Percentiles rank a stretch among this genome's conserved stretches.
Conservation (phyloP, 257 asterid genomes). For the Sherardia arvensis region DNA sequence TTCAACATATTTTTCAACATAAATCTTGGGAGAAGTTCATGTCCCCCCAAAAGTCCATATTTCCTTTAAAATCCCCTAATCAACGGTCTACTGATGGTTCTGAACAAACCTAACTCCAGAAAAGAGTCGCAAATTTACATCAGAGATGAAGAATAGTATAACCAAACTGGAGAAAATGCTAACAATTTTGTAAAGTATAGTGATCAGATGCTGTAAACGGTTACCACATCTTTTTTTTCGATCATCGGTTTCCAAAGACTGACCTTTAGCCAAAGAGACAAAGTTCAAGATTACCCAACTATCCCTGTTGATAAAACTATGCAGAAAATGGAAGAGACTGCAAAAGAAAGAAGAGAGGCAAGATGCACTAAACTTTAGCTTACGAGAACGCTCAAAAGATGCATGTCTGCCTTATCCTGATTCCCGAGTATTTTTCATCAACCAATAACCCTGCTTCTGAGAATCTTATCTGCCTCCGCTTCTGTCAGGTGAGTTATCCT, state of each 20-base stretch:
- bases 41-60: too few species aligned
- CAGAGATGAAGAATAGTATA: background rate
- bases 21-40: too few species aligned
- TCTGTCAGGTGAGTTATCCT: slow-evolving; percentile 54
- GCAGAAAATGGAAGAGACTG: background rate
- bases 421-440: background rate
- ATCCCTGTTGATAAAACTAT: background rate
- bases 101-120: too few species aligned
- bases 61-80: too few species aligned
- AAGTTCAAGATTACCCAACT: background rate
- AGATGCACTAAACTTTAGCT: background rate
- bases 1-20: too few species aligned
- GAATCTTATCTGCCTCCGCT: slow-evolving; percentile 54
- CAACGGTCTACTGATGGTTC: too few species aligned
- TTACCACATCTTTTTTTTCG: background rate
- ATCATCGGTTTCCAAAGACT: background rate
- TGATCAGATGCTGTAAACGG: background rate
- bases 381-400: background rate
- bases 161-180: background rate
- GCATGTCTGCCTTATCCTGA: background rate
- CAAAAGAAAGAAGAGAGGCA: background rate
- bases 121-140: background rate
- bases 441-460: slow-evolving; percentile 49
- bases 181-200: background rate
- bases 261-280: background rate